These are phyloP conservation scores for Yamadazyma tumulicola DNA, from an alignment of 805 yeast genomes.

Conservation along the genomic window DNA sequence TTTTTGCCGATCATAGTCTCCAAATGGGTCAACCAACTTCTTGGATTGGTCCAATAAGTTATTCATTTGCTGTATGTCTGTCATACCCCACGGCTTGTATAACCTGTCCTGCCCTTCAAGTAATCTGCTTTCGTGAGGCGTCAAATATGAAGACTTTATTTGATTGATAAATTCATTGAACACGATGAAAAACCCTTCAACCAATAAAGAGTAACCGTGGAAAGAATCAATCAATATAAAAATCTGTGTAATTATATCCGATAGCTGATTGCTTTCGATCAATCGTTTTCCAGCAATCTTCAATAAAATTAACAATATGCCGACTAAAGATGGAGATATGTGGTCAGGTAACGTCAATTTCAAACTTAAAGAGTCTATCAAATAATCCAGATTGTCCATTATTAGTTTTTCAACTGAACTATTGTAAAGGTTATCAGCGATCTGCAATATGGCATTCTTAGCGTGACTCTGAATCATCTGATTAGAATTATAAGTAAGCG, in stretches of 20 bases:
- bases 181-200: slow-evolving; percentile 69
- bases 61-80: slow-evolving; percentile 40
- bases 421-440: slow-evolving; percentile 41
- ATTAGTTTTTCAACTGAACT: slow-evolving; percentile 59
- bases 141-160: slow-evolving; percentile 13
- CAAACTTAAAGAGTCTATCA: slow-evolving; percentile 74
- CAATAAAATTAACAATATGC: slow-evolving; percentile 65
- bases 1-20: slow-evolving; percentile 30
- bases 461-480: slow-evolving; percentile 54
- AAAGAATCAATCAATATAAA: slow-evolving; percentile 78
- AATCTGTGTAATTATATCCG: slow-evolving; percentile 70
- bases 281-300: slow-evolving; percentile 67
- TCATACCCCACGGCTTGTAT: slow-evolving; percentile 62
- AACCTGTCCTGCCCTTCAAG: slow-evolving; percentile 9
- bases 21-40: slow-evolving; percentile 24
- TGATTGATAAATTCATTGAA: slow-evolving; percentile 60
- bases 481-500: slow-evolving; percentile 53
- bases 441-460: slow-evolving; percentile 45
- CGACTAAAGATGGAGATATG: slow-evolving; percentile 70
- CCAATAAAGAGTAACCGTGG: slow-evolving; percentile 73
- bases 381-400: slow-evolving; percentile 69
- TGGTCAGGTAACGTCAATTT: slow-evolving; percentile 61
- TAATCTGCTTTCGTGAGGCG: neutral
- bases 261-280: slow-evolving; percentile 52
- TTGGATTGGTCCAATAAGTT: slow-evolving; percentile 38